Evolutionary conservation across 768 basidiomycete genomes (phyloP).

Genomic region (Fistulinella prunicolor): DNA sequence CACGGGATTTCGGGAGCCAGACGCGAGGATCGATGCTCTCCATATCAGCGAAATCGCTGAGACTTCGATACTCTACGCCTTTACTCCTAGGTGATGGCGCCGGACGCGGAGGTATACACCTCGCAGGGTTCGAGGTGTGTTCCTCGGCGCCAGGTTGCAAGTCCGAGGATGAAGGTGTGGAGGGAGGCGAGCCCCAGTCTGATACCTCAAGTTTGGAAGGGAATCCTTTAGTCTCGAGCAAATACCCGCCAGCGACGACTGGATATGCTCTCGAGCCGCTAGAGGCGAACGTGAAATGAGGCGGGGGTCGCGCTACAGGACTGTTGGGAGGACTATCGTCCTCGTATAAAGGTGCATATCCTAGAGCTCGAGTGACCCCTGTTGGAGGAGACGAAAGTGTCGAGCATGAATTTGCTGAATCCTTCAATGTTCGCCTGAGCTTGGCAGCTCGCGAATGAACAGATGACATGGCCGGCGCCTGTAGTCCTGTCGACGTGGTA

Average conservation of each 20-base stretch:
- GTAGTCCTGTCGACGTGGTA: background rate
- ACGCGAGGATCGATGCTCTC: conserved; percentile 23
- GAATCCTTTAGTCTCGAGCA: background rate
- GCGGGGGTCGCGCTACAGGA: conserved; percentile 8
- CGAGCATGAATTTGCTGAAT: conserved; percentile 7
- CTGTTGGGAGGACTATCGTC: conserved; percentile 11
- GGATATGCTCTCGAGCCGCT: conserved; percentile 19
- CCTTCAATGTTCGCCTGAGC: conserved; percentile 11
- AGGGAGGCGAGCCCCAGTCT: conserved; percentile 3
- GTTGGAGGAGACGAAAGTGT: conserved; percentile 27
- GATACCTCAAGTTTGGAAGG: conserved; percentile 5
- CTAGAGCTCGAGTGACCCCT: conserved; percentile 13
- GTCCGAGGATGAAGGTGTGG: conserved; percentile 3
- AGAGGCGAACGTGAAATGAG: conserved; percentile 18
- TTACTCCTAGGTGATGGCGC: conserved; percentile 2
- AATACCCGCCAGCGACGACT: background rate
- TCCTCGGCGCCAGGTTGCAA: conserved; percentile 9
- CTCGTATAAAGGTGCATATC: conserved; percentile 17
- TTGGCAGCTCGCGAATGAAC: conserved; percentile 1
- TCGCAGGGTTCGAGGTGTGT: conserved; percentile 3
- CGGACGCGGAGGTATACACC: conserved; percentile 8
- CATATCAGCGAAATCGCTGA: conserved; percentile 16
- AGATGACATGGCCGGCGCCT: background rate
- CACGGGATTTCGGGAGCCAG: conserved; percentile 25
- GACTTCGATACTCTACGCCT: conserved; percentile 22